These are phyloP conservation scores for Adenanthera pavonina DNA, from an alignment of 306 rosid species.

Conservation along the genomic window DNA sequence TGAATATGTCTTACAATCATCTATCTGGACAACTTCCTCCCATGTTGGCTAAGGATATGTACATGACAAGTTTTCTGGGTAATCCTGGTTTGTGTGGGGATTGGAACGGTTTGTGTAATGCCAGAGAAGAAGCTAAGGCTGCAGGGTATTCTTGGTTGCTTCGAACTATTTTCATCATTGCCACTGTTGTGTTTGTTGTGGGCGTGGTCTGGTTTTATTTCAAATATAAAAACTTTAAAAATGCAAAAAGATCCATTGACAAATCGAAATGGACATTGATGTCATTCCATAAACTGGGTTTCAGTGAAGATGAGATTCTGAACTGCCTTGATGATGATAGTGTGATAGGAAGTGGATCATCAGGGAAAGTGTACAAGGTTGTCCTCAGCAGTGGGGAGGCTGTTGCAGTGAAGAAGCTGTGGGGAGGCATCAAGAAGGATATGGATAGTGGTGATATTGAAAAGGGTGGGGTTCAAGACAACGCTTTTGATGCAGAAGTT, in stretches of 20 bases:
- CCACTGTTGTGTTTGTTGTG: constrained; percentile 58
- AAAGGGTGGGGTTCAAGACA: constrained; percentile 56
- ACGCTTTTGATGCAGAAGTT: constrained; percentile 87
- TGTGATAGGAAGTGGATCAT: constrained; percentile 83
- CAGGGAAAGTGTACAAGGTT: constrained; percentile 93
- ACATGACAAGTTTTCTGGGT: constrained; percentile 73
- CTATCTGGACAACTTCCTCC: constrained; percentile 81
- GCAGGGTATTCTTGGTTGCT: constrained; percentile 65
- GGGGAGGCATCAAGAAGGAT: constrained; percentile 56
- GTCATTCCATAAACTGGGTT: constrained; percentile 96
- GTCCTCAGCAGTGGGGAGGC: constrained; percentile 68
- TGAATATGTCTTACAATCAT: constrained; percentile 72
- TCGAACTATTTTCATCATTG: constrained; percentile 61
- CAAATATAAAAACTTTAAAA: constrained; percentile 65
- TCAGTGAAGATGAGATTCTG: constrained; percentile 83
- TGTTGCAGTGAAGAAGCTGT: constrained; percentile 87
- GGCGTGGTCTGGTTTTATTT: constrained; percentile 79
- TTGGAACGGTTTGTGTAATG: constrained; percentile 58
- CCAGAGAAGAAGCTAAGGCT: constrained; percentile 41
- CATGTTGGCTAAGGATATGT: constrained; percentile 62
- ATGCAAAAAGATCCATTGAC: constrained; percentile 55
- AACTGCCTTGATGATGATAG: constrained; percentile 88
- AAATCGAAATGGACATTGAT: constrained; percentile 81
- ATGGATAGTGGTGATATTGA: constrained; percentile 59
- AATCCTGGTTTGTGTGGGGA: constrained; percentile 82